Evolutionary conservation across 2,329 filamentous ascomycete species (phyloP).

Genomic region (Penicillium sp.): DNA sequence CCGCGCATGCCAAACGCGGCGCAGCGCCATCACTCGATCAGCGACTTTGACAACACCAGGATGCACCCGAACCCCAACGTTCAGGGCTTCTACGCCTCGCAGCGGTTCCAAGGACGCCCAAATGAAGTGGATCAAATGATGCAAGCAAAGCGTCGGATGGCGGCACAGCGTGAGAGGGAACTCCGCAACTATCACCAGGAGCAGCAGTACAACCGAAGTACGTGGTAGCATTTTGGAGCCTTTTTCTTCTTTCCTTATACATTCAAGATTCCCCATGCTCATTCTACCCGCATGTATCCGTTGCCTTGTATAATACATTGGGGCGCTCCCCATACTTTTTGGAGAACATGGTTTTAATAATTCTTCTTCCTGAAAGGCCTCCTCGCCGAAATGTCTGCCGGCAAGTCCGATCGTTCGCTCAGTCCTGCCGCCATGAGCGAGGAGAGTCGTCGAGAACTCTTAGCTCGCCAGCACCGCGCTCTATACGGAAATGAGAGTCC

Average conservation of each 20-base stretch:
- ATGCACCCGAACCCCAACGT: slow-evolving; percentile 77
- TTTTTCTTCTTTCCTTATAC: slow-evolving; percentile 38
- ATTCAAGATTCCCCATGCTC: slow-evolving; percentile 41
- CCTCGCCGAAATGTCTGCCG: slow-evolving; percentile 70
- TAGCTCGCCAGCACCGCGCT: slow-evolving; percentile 92
- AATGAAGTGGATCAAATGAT: slow-evolving; percentile 98
- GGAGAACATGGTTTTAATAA: slow-evolving; percentile 48
- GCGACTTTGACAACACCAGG: slow-evolving; percentile 79
- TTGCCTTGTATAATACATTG: slow-evolving; percentile 51
- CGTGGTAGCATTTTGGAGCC: slow-evolving; percentile 47
- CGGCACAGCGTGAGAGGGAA: slow-evolving; percentile 97
- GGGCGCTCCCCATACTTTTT: slow-evolving; percentile 30
- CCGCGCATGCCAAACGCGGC: slow-evolving; percentile 69
- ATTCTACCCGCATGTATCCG: slow-evolving; percentile 47
- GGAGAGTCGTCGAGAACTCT: slow-evolving; percentile 93
- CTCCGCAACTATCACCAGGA: slow-evolving; percentile 99
- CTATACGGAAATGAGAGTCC: slow-evolving; percentile 79
- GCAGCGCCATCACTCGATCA: slow-evolving; percentile 80
- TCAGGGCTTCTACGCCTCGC: slow-evolving; percentile 91
- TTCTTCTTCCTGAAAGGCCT: slow-evolving; percentile 57
- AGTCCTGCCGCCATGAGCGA: slow-evolving; percentile 89
- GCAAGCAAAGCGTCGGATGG: slow-evolving; percentile 99
- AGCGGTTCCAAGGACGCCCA: slow-evolving; percentile 86
- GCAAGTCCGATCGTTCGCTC: slow-evolving; percentile 84
- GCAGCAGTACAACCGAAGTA: slow-evolving; percentile 99